These are phyloP conservation scores for Dalbergia cochinchinensis DNA, from an alignment of 306 rosid genomes.

Conservation along the genomic window DNA sequence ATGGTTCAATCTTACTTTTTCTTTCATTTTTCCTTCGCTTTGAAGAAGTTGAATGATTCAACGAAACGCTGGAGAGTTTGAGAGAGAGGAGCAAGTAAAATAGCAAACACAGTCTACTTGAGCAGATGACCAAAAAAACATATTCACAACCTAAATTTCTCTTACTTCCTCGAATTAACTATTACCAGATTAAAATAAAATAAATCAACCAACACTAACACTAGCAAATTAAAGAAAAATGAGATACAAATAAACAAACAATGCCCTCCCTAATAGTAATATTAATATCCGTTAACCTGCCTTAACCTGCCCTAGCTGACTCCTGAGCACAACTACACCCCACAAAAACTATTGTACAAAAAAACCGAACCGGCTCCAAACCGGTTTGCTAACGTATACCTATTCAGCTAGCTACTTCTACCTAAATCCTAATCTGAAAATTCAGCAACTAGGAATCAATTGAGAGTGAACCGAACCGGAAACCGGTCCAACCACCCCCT, in stretches of 20 bases:
- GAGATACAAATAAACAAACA: constrained; percentile 51
- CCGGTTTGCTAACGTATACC: constrained; percentile 43
- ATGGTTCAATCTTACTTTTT: constrained; percentile 29
- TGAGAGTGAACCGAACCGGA: constrained; percentile 48
- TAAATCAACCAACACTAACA: constrained; percentile 34
- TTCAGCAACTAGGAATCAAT: constrained; percentile 62
- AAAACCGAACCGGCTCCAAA: constrained; percentile 45
- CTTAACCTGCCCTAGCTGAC: neutral
- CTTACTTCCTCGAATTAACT: constrained; percentile 12
- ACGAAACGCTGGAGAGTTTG: neutral
- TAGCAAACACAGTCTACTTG: neutral
- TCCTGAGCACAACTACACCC: constrained; percentile 33
- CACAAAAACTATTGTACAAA: constrained; percentile 43
- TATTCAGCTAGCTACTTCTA: constrained; percentile 26
- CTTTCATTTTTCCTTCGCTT: neutral
- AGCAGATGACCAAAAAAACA: constrained; percentile 27
- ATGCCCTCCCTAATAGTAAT: constrained; percentile 51
- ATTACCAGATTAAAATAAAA: constrained; percentile 30
- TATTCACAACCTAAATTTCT: neutral
- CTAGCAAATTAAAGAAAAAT: constrained; percentile 3
- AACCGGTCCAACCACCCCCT: constrained; percentile 56
- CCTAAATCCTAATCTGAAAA: neutral
- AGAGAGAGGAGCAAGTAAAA: constrained; percentile 2
- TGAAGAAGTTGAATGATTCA: constrained; percentile 32
- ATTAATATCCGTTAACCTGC: constrained; percentile 35